These are phyloP conservation scores for Endocarpon pusillum DNA, from an alignment of 495 filamentous ascomycete genomes.

Conservation along the genomic window DNA sequence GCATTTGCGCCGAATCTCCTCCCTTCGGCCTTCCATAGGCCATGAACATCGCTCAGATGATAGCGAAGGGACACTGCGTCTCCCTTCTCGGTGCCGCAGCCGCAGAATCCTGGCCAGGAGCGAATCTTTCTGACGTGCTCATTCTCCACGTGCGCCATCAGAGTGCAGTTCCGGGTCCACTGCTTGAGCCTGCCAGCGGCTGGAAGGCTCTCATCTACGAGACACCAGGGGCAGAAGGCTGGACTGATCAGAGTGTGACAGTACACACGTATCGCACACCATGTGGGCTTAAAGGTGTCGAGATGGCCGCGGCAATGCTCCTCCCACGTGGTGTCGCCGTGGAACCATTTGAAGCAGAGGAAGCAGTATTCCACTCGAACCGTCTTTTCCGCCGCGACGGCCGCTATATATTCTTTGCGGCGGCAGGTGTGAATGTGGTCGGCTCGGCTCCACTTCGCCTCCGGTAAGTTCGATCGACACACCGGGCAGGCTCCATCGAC, in stretches of 20 bases:
- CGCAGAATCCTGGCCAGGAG: background rate
- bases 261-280: slow-evolving; percentile 1
- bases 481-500: background rate
- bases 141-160: background rate
- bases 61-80: background rate
- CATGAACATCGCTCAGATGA: background rate
- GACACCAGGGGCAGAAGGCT: slow-evolving; percentile 1
- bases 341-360: background rate
- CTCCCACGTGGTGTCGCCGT: background rate
- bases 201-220: background rate
- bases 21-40: background rate
- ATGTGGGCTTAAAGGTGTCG: background rate
- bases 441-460: background rate
- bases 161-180: background rate
- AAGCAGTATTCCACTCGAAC: background rate
- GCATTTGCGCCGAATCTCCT: background rate
- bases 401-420: background rate
- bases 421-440: background rate
- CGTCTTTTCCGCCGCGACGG: background rate
- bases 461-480: background rate
- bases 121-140: background rate
- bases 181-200: background rate
- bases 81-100: background rate
- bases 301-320: slow-evolving; percentile 1
- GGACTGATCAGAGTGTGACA: background rate